Evolutionary conservation across 2,329 filamentous ascomycete genomes (phyloP).

Genomic region (Monosporascus cannonballus): DNA sequence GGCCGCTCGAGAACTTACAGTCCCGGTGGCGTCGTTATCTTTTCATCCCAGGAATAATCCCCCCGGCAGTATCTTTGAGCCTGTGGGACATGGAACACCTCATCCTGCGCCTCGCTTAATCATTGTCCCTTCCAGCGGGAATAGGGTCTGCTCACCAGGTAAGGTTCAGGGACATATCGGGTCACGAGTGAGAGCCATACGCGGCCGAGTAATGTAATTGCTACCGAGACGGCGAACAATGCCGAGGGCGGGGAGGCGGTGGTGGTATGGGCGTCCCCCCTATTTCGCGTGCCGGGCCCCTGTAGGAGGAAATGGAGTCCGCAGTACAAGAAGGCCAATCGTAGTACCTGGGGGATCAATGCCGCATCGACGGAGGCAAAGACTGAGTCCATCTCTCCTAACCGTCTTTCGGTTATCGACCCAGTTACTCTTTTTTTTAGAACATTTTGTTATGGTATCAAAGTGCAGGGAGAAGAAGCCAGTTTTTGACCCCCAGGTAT

Average conservation of each 20-base stretch:
- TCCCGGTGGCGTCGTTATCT: constrained; percentile 93
- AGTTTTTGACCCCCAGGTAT: background rate
- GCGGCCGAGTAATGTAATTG: constrained; percentile 16
- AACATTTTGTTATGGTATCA: too few species aligned
- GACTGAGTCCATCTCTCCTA: constrained; percentile 5
- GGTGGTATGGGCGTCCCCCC: background rate
- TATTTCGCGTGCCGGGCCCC: background rate
- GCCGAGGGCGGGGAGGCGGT: background rate
- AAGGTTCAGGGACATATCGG: constrained; percentile 42
- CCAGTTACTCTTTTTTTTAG: too few species aligned
- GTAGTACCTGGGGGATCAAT: constrained; percentile 6
- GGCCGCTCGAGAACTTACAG: constrained; percentile 46
- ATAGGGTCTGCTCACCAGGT: constrained; percentile 35
- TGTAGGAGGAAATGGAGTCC: background rate
- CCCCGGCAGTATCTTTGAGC: constrained; percentile 80
- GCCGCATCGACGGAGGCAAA: constrained; percentile 6
- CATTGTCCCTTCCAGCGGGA: background rate
- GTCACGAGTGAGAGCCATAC: constrained; percentile 35
- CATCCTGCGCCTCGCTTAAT: constrained; percentile 52
- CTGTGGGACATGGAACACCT: constrained; percentile 85
- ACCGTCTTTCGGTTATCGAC: too few species aligned
- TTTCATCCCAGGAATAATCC: constrained; percentile 80
- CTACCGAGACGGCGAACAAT: background rate
- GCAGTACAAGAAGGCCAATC: constrained; percentile 8
- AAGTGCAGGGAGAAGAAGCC: too few species aligned